These are phyloP conservation scores for Spatholobus suberectus DNA, from an alignment of 306 rosid genomes.

Conservation along the genomic window DNA sequence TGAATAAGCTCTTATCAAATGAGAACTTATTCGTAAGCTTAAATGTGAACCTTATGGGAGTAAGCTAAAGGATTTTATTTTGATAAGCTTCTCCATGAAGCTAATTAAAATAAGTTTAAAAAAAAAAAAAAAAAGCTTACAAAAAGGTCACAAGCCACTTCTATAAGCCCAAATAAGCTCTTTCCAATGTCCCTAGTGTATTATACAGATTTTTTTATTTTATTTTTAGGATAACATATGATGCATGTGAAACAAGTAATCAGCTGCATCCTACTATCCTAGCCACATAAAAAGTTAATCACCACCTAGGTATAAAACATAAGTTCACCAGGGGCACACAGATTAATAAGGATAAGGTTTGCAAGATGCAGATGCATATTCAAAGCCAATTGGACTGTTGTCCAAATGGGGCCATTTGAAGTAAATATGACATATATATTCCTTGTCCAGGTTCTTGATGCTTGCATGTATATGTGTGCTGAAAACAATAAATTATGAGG, in stretches of 20 bases:
- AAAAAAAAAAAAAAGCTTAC: too few species aligned
- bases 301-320: background rate
- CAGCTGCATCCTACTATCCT: background rate
- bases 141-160: background rate
- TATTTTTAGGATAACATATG: background rate
- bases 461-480: background rate
- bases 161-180: background rate
- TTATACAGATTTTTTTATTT: background rate
- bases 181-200: background rate
- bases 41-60: background rate
- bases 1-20: background rate
- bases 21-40: background rate
- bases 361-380: background rate
- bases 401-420: background rate
- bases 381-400: background rate
- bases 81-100: background rate
- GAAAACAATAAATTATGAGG: background rate
- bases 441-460: background rate
- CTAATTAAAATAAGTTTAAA: background rate
- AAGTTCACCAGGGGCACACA: background rate
- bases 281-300: background rate
- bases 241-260: conserved; percentile 13
- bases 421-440: background rate
- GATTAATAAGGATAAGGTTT: background rate
- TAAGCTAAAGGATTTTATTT: background rate